Conservation (phyloP, 805 yeast genomes). For the Candida broadrunensis region DNA sequence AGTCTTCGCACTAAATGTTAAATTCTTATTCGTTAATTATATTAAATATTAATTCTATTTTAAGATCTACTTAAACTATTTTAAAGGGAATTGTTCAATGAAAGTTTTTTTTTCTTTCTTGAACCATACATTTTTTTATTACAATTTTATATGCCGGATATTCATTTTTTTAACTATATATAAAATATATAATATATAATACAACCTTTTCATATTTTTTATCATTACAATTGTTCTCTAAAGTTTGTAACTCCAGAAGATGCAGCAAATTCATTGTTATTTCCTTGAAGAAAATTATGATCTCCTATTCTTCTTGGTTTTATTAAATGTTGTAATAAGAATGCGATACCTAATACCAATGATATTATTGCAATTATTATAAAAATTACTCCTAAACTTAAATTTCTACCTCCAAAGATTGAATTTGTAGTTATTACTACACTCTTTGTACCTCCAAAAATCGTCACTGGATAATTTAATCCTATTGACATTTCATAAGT, state of each 20-base stretch:
- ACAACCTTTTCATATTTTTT: too few species aligned
- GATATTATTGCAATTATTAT: constrained; percentile 79
- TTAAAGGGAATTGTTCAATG: neutral
- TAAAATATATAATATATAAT: too few species aligned
- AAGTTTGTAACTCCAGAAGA: constrained; percentile 9
- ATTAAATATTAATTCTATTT: too few species aligned
- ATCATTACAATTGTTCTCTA: constrained; percentile 25
- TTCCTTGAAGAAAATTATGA: constrained; percentile 52
- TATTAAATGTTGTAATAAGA: constrained; percentile 76
- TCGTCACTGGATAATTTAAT: constrained; percentile 75
- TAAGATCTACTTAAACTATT: too few species aligned
- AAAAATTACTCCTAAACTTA: constrained; percentile 81
- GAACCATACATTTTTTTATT: too few species aligned
- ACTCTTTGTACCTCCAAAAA: constrained; percentile 88
- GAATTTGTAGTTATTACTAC: constrained; percentile 78
- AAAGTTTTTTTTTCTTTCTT: neutral
- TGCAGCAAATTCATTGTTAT: constrained; percentile 13
- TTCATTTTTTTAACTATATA: too few species aligned
- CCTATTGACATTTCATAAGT: constrained; percentile 66
- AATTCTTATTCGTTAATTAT: too few species aligned
- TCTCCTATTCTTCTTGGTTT: constrained; percentile 86
- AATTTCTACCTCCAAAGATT: constrained; percentile 83
- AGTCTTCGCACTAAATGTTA: too few species aligned
- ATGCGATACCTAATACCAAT: constrained; percentile 66
- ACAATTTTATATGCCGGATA: too few species aligned